Evolutionary conservation across 2,329 filamentous ascomycete species (phyloP), one percentile per base, ranked within the genome.

Genomic region (Daldinia sp.): DNA sequence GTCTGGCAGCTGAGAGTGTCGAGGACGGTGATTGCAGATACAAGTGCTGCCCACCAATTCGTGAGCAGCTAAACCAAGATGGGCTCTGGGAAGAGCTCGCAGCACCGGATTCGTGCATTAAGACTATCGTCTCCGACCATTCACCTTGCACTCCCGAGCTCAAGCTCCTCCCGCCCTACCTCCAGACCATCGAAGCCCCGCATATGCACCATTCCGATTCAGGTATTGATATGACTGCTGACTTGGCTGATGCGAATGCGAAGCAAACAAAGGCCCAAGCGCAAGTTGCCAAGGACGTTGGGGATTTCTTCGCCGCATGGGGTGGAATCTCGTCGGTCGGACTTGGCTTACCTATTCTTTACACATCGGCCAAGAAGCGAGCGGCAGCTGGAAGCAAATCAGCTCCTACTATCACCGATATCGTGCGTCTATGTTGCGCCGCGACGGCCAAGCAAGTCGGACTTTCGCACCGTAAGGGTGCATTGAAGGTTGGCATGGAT

Each of bases 261-360:
- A 72, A 76, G 35, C 47, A 55, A 29, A 8, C 13, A 13, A 70
- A 73, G 2, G 73, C 76, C 76, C 34, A 77, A 58, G 72, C 74
- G 4, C 23, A 54, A 13, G 72, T 77, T 1, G 74, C 78, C 34
- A 78, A 80, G 19, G 77, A 78, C 21, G 76, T 76, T 47, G 95
- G 95, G 34, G 92, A 98, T 79, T 98, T 99, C 83, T 95, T 98
- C 79, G 88, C 90, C 3, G 94, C 94, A 0, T 99, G 95, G 95
- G 95, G 95, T 55, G 95, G 95, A 11, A 97, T 99, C 73, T 94
- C 92, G 3, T 95, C 91, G 3, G 94, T 99, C 15, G 95, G 95
- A 0, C 86, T 99, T 1, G 95, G 95, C 0, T 84, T 99, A 3
- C 92, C 93, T 3, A 97, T 99, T 68, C 84, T 99, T 4, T 90